Evolutionary conservation across 805 yeast species (phyloP).

Genomic region (Barnettozyma pratensis): DNA sequence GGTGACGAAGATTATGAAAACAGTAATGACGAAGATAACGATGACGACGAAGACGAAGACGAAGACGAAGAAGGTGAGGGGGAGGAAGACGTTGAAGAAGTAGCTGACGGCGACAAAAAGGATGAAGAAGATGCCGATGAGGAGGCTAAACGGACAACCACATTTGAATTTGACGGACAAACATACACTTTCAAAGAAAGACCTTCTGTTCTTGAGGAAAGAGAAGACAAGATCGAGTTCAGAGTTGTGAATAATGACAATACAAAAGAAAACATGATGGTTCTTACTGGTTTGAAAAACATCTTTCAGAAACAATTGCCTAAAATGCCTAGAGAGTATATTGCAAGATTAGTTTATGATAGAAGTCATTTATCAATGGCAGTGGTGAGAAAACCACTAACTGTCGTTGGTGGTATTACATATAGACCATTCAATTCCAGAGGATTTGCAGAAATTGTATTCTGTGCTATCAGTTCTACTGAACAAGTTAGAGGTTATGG

Average conservation of each 20-base stretch:
- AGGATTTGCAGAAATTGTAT: conserved; percentile 95
- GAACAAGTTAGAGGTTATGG: conserved; percentile 99
- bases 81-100: conserved; percentile 22
- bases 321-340: conserved; percentile 97
- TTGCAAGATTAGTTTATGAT: conserved; percentile 90
- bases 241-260: conserved; percentile 96
- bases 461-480: conserved; percentile 95
- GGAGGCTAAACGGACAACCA: conserved; percentile 33
- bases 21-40: conserved; percentile 15
- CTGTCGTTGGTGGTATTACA: conserved; percentile 97
- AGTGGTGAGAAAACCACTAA: conserved; percentile 85
- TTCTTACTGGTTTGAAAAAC: conserved; percentile 90
- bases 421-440: conserved; percentile 89
- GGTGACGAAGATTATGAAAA: conserved; percentile 18
- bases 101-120: conserved; percentile 19
- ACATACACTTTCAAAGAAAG: conserved; percentile 82
- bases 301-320: conserved; percentile 97
- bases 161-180: conserved; percentile 59
- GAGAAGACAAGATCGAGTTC: conserved; percentile 89
- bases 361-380: conserved; percentile 94
- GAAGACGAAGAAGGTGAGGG: conserved; percentile 20
- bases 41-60: conserved; percentile 24
- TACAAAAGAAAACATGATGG: conserved; percentile 79
- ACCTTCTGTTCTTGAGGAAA: conserved; percentile 91
- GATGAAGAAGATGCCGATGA: conserved; percentile 28